A percentile compares a stretch with the other conserved stretches of the same genome.
phyloP scores from a whole-genome alignment of 768 basidiomycete species.

The Lenzites betulinus region DNA sequence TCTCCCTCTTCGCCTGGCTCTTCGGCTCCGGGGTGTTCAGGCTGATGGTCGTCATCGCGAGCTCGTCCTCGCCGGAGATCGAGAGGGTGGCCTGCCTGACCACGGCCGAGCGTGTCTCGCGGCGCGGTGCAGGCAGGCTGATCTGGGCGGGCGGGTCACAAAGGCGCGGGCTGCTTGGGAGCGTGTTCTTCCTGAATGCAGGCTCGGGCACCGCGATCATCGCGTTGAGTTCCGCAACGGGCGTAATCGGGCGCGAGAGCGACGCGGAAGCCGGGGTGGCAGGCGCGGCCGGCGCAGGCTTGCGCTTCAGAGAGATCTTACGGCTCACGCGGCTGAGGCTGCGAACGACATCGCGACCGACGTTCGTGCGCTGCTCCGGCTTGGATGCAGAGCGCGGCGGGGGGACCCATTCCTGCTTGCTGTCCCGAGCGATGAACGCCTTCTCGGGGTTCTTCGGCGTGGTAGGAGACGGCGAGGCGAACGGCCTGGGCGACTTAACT shows the following conservation, averaged over 20 bases:
- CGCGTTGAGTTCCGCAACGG: slow-evolving; percentile 24
- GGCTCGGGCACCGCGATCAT: slow-evolving; percentile 24
- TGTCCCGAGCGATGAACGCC: slow-evolving; percentile 12
- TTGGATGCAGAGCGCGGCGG: slow-evolving; percentile 8
- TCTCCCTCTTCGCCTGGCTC: neutral
- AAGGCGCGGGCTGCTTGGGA: slow-evolving; percentile 12
- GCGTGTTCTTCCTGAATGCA: slow-evolving; percentile 15
- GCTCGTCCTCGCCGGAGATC: slow-evolving; percentile 10
- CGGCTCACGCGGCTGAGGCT: slow-evolving; percentile 24
- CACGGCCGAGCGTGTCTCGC: slow-evolving; percentile 23
- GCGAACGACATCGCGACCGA: slow-evolving; percentile 8
- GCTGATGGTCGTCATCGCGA: slow-evolving; percentile 20
- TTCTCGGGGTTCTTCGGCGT: slow-evolving; percentile 21
- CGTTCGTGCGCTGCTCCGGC: slow-evolving; percentile 2
- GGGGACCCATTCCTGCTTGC: slow-evolving; percentile 14
- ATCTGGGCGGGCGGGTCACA: neutral
- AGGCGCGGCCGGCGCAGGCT: neutral
- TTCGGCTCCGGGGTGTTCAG: slow-evolving; percentile 24
- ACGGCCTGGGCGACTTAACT: slow-evolving; percentile 25
- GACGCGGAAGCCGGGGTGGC: neutral
- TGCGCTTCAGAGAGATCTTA: slow-evolving; percentile 17
- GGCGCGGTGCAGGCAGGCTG: slow-evolving; percentile 24
- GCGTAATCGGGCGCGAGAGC: slow-evolving; percentile 26
- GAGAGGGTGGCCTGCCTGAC: slow-evolving; percentile 21
- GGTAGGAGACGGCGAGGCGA: slow-evolving; percentile 14